A percentile compares a stretch with the other conserved stretches of the same genome.
Evolutionary conservation across 805 yeast genomes (phyloP).

Genomic region (Ogataea wickerhamii): DNA sequence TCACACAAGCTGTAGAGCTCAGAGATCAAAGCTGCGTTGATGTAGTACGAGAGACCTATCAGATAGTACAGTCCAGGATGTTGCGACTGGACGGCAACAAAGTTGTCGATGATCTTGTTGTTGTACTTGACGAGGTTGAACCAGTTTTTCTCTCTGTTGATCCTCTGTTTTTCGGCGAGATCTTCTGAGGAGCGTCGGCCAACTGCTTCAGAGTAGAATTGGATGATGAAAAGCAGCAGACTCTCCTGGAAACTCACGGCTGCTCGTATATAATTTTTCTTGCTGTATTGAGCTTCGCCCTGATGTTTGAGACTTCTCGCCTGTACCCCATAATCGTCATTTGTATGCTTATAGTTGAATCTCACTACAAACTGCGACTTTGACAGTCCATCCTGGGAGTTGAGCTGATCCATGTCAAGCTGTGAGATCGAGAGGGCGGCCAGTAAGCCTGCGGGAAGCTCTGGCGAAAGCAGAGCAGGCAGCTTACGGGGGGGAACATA

Average conservation of each 20-base stretch:
- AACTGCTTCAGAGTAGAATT: slow-evolving; percentile 21
- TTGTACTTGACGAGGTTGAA: slow-evolving; percentile 15
- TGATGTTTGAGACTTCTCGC: slow-evolving; percentile 17
- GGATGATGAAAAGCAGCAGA: slow-evolving; percentile 23
- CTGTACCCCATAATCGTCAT: not conserved
- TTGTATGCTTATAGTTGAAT: slow-evolving; percentile 4
- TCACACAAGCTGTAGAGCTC: slow-evolving; percentile 7
- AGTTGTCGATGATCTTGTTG: slow-evolving; percentile 22
- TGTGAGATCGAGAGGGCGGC: not conserved
- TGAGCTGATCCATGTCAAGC: not conserved
- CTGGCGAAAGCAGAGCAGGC: not conserved
- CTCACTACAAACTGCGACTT: slow-evolving; percentile 3
- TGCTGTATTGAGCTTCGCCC: slow-evolving; percentile 16
- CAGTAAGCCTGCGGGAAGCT: not conserved
- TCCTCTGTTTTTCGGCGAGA: not conserved
- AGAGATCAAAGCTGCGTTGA: slow-evolving; percentile 9
- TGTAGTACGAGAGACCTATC: slow-evolving; percentile 10
- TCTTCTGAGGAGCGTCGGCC: too few species aligned
- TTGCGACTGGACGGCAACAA: slow-evolving; percentile 7
- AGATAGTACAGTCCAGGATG: slow-evolving; percentile 3
- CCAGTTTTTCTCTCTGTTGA: slow-evolving; percentile 18
- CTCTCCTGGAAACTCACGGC: slow-evolving; percentile 25
- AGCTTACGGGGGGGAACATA: not conserved
- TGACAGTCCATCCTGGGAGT: not conserved
- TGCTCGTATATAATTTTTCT: slow-evolving; percentile 14